Evolutionary conservation across 768 basidiomycete genomes (phyloP).

Genomic region (Pholiota microspora): DNA sequence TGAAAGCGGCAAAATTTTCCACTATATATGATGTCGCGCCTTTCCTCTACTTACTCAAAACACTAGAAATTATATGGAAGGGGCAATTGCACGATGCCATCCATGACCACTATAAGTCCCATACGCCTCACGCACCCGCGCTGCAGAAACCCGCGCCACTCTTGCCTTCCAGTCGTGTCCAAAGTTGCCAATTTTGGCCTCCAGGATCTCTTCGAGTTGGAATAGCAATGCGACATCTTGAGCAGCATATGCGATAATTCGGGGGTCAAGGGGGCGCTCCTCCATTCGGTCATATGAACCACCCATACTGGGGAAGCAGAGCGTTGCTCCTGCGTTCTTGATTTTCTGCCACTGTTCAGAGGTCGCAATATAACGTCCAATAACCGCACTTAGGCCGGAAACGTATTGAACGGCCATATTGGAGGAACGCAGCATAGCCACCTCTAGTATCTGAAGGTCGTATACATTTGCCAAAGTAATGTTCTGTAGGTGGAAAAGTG

Average conservation of each 20-base stretch:
- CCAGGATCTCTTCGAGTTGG: background rate
- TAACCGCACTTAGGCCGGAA: too few relatives aligned
- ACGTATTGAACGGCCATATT: slow-evolving; percentile 8
- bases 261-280: too few relatives aligned
- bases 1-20: too few relatives aligned
- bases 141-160: background rate
- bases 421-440: slow-evolving; percentile 26
- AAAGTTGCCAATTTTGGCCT: background rate
- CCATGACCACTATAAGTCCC: background rate
- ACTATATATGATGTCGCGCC: too few relatives aligned
- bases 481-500: slow-evolving; percentile 27
- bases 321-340: background rate
- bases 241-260: background rate
- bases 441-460: slow-evolving; percentile 33
- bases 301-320: background rate
- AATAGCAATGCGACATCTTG: background rate
- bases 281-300: background rate
- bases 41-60: too few relatives aligned
- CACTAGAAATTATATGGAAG: background rate
- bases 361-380: too few relatives aligned
- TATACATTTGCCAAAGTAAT: slow-evolving; percentile 26
- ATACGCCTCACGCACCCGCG: background rate
- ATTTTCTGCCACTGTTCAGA: too few relatives aligned
- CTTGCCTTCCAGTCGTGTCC: background rate
- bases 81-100: background rate